Conservation (phyloP, 2,329 filamentous ascomycete genomes). For the Monilinia fructicola region DNA sequence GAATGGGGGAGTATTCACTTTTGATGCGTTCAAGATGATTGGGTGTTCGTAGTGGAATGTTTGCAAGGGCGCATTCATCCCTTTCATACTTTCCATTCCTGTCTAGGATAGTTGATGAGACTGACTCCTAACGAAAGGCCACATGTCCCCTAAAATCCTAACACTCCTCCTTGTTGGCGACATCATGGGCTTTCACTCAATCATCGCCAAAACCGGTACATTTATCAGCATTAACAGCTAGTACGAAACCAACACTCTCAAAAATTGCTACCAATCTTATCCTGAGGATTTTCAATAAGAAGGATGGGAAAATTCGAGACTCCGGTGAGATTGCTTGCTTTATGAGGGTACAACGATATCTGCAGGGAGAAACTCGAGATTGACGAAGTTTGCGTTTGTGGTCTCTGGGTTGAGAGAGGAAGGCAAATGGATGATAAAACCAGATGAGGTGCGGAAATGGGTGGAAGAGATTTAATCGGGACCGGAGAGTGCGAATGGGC, state of each 20-base stretch:
- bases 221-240: slow-evolving; percentile 17
- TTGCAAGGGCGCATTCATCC: background rate
- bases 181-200: slow-evolving; percentile 31
- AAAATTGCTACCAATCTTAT: slow-evolving; percentile 43
- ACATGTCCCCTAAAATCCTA: slow-evolving; percentile 26
- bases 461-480: slow-evolving; percentile 8
- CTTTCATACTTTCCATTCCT: no score
- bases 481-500: background rate
- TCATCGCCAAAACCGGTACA: slow-evolving; percentile 33
- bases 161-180: slow-evolving; percentile 38
- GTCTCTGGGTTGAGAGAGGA: slow-evolving; percentile 36
- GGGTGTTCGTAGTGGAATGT: background rate
- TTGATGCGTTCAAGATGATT: slow-evolving; percentile 45
- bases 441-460: slow-evolving; percentile 5
- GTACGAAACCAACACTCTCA: slow-evolving; percentile 41
- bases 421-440: slow-evolving; percentile 41
- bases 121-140: slow-evolving; percentile 17
- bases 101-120: no score
- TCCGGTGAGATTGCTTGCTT: slow-evolving; percentile 55
- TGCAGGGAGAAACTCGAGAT: slow-evolving; percentile 48
- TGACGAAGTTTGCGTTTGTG: slow-evolving; percentile 21
- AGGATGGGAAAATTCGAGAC: slow-evolving; percentile 41
- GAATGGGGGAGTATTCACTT: slow-evolving; percentile 40
- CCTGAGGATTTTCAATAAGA: slow-evolving; percentile 44
- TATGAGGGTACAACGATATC: slow-evolving; percentile 71